Conservation (phyloP, 306 rosid species). For the Alnus glutinosa region DNA sequence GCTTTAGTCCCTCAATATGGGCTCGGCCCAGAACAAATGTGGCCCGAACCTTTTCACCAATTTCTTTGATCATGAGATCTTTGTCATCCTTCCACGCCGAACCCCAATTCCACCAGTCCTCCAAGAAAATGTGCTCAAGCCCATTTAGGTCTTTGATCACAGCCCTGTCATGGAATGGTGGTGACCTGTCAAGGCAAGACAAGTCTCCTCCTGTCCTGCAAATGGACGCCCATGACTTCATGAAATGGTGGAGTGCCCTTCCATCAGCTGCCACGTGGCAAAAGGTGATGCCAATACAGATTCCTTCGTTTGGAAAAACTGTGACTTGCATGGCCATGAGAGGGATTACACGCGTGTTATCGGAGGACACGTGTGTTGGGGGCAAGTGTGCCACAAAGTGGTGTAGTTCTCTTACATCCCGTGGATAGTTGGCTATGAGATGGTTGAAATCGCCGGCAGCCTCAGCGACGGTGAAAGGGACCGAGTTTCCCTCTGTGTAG, state of each 20-base stretch:
- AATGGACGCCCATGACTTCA: conserved; percentile 40
- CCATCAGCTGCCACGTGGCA: conserved; percentile 28
- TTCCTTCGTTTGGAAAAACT: conserved; percentile 20
- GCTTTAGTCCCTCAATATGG: conserved; percentile 26
- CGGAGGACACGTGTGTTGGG: not conserved
- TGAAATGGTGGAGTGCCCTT: conserved; percentile 33
- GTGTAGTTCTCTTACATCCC: conserved; percentile 24
- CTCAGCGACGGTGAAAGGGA: conserved; percentile 26
- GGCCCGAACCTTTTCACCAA: conserved; percentile 16
- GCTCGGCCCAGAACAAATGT: conserved; percentile 10
- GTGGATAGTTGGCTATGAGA: conserved; percentile 20
- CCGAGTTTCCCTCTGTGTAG: conserved; percentile 8
- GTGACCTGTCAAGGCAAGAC: not conserved
- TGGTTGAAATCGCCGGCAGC: conserved; percentile 2
- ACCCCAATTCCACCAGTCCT: not conserved
- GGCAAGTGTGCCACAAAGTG: conserved; percentile 15
- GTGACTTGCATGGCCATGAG: conserved; percentile 36
- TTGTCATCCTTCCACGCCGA: not conserved
- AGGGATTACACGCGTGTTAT: conserved; percentile 13
- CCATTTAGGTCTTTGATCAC: conserved; percentile 31
- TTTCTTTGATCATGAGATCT: not conserved
- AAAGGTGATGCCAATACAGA: conserved; percentile 15
- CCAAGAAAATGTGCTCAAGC: conserved; percentile 1
- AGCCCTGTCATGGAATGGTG: conserved; percentile 30
- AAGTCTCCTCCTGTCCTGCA: conserved; percentile 17